phyloP scores from a whole-genome alignment of 176 grass and related monocot genomes.

The barley (Hordeum vulgare) region MorexV3_pseudomolecules_assembly NC_058523.1:529806247-529806746 shows the following conservation, averaged over 20 bases:
- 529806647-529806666: slow-evolving; percentile 65
- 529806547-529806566: not conserved
- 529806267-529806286: not conserved
- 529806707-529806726: slow-evolving; percentile 59
- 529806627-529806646: slow-evolving; percentile 93
- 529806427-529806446: not conserved
- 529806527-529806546: not conserved
- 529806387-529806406: slow-evolving; percentile 13
- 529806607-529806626: slow-evolving; percentile 90
- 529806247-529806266: not conserved
- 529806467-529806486: not conserved
- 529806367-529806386: not conserved
- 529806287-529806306: not conserved
- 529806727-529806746: slow-evolving; percentile 1
- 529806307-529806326: not conserved
- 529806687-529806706: slow-evolving; percentile 72
- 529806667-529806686: slow-evolving; percentile 50
- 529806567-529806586: slow-evolving; percentile 27
- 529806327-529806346: not conserved
- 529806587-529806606: slow-evolving; percentile 79
- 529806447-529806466: not conserved
- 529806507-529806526: not conserved
- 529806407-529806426: not conserved
- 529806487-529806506: not conserved
- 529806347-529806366: not conserved